Base-by-base conservation (phyloP, 768 basidiomycete species). In the Porphyrellus cyaneotinctus region DNA sequence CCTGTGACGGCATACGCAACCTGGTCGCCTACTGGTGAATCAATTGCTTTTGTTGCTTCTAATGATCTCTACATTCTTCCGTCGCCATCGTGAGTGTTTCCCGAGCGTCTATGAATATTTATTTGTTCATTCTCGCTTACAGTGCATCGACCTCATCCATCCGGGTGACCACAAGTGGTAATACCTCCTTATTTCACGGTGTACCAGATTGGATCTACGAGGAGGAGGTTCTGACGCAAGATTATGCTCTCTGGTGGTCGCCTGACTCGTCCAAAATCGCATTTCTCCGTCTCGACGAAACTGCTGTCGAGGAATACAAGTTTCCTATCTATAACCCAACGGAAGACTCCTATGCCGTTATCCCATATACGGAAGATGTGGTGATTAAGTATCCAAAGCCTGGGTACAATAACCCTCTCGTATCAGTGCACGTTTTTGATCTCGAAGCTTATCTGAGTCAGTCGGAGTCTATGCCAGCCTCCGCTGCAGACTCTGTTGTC, bases 141-240 rank as follows among this genome's bases (percentile, higher is more conserved):
- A 77, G 74, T 20, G 60, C 70, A 9, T 67, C 71, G 3, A 64
- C 75, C 2, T 58, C 73, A 14, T 74, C 85, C 11, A 85, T 95
- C 45, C 85, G 87, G 11, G 77, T 98, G 11, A 99, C 95, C 2
- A 73, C 75, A 1, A 81, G 85, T 14, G 97, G 97, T 0, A 89
- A 87, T 47, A 78, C 82, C 0, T 87, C 88, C 0, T 76, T 95
- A 15, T 97, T 98, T 76, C 84, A 97, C 62, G 97, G 97, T 8
- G 88, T 97, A 2, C 91, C 93, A 0, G 93, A 97, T 66, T 98
- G 97, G 95, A 95, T 97, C 6, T 95, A 95, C 68, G 93, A 95
- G 67, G 92, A 95, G 65, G 93, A 97, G 66, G 83, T 97, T 22
- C 88, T 93, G 60, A 72, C 77, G 4, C 64, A 72, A 35, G 82